phyloP scores from a whole-genome alignment of 305 asterid genomes.

The Solanum hybrid region DNA sequence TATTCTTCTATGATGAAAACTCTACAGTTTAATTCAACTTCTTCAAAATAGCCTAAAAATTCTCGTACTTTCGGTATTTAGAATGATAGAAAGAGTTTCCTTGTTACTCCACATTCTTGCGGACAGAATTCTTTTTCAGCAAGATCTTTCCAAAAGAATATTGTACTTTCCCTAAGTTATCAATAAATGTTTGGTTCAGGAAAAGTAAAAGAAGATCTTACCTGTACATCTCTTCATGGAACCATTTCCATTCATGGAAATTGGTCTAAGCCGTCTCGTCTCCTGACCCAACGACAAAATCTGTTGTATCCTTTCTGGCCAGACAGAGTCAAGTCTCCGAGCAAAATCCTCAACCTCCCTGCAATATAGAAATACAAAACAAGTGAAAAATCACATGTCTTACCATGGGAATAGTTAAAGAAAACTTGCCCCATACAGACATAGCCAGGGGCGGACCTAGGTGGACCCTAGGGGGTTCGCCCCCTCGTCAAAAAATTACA shows the following conservation, averaged over 20 bases:
- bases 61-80: neutral
- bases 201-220: neutral
- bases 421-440: neutral
- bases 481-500: no score
- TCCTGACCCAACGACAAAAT: slow-evolving; percentile 29
- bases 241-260: slow-evolving; percentile 23
- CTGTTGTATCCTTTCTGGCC: slow-evolving; percentile 47
- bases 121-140: neutral
- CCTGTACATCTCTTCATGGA: slow-evolving; percentile 21
- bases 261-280: slow-evolving; percentile 20
- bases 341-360: slow-evolving; percentile 55
- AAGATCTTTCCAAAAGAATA: neutral
- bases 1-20: neutral
- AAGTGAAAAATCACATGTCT: neutral
- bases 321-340: slow-evolving; percentile 37
- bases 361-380: neutral
- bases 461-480: no score
- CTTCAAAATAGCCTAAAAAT: neutral
- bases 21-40: neutral
- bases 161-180: neutral
- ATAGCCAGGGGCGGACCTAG: no score
- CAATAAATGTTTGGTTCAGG: neutral
- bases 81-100: neutral
- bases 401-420: neutral
- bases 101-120: neutral